Base-by-base conservation (phyloP, 257 asterid species). In the Penstemon davidsonii region DNA sequence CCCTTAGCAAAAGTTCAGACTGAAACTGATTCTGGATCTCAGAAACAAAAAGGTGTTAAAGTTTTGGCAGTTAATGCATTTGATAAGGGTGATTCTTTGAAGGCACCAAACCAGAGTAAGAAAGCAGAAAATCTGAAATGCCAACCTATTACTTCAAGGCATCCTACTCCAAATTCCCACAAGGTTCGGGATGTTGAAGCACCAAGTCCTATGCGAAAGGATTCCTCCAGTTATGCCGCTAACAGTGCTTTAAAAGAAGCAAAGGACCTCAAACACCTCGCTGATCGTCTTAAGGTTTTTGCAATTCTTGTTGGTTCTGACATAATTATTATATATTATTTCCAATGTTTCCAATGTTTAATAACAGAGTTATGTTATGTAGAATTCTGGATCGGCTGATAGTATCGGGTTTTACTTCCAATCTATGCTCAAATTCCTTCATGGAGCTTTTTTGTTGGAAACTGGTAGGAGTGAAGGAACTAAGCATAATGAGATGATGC, bases 381-480 rank as follows among this genome's bases (percentile, higher is more conserved):
- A 94, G 99, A 91, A 83, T 78, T 75, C 84, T 72, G 99, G 92
- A 68, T 85, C 99, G 62, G 74, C 81, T 53, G 99, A 89, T 15
- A 91, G 96, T 71, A 91, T 77, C 37, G 82, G 90, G 19, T 70
- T 76, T 69, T 95, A 95, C 82, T 91, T 95, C 68, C 87, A 91
- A 84, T 98, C 99, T 51, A 91, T 90, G 41, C 96, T 95, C 74
- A 95, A 91, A 62, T 95, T 95, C 79, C 97, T 95, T 58, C 86
- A 89, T 58, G 99, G 95, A 68, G 99, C 99, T 58, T 91, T 96
- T 72, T 78, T 95, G 78, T 74, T 89, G 75, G 99, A 95, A 80
- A 77, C 89, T 10, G 85, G 92, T 78, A 84, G 79, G 76, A 84
- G 80, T 66, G 98, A 91, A 69, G 87, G 79, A 75, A 65, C 84